These are phyloP conservation scores for Biscutella laevigata DNA, from an alignment of 441 rosid genomes.

Conservation along the genomic window DNA sequence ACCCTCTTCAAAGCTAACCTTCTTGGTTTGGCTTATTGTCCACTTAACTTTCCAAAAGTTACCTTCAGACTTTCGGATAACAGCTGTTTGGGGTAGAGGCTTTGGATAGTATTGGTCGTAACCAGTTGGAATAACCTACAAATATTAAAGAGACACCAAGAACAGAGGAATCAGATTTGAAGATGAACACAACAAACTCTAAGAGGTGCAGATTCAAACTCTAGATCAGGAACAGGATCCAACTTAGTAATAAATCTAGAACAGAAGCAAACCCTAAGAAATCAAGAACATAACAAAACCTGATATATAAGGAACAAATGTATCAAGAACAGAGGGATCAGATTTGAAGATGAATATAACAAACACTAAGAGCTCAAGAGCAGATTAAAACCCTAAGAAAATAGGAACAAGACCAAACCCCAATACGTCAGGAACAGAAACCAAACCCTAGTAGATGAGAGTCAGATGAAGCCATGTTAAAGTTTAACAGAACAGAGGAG, in stretches of 20 bases:
- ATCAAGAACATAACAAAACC: neutral
- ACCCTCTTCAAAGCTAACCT: constrained; percentile 14
- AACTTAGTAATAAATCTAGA: no score
- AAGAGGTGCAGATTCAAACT: no score
- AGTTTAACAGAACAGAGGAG: neutral
- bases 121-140: constrained; percentile 14
- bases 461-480: neutral
- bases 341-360: neutral
- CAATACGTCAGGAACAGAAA: neutral
- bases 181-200: neutral
- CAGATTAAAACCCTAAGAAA: neutral
- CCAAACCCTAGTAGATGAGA: no score
- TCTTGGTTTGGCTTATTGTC: neutral
- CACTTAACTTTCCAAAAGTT: constrained; percentile 17
- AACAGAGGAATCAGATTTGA: neutral
- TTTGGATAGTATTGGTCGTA: constrained; percentile 15
- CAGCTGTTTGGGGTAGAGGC: constrained; percentile 18
- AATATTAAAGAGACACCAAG: neutral
- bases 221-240: no score
- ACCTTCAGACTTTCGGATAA: constrained; percentile 13
- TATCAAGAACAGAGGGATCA: neutral
- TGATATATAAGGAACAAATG: neutral
- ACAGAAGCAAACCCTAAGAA: neutral
- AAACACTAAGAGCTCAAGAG: neutral
- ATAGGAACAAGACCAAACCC: neutral